Conservation (phyloP, 2,329 filamentous ascomycete genomes). For the Fusarium sambucinum region DNA sequence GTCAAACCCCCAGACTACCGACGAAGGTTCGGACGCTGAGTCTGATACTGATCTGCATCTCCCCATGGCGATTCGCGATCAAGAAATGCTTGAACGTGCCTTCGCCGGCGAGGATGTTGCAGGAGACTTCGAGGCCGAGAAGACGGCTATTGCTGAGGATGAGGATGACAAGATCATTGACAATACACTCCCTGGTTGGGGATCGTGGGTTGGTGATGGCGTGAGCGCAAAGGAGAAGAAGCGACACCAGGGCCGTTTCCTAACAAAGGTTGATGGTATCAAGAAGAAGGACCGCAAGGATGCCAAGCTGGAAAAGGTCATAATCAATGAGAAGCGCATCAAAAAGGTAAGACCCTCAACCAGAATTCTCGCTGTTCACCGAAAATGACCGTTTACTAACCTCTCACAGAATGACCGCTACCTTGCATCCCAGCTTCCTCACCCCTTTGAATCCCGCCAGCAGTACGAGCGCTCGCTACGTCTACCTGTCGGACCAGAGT, state of each 20-base stretch:
- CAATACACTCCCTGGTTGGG: slow-evolving; percentile 93
- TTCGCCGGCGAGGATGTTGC: slow-evolving; percentile 92
- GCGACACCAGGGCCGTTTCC: slow-evolving; percentile 70
- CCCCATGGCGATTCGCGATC: slow-evolving; percentile 69
- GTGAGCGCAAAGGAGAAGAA: slow-evolving; percentile 77
- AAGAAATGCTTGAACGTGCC: slow-evolving; percentile 80
- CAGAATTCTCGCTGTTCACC: not conserved
- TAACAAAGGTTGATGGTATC: slow-evolving; percentile 78
- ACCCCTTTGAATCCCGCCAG: slow-evolving; percentile 86
- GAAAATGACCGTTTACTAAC: slow-evolving; percentile 7
- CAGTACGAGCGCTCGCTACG: slow-evolving; percentile 93
- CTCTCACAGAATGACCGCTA: slow-evolving; percentile 80
- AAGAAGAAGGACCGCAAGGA: slow-evolving; percentile 84
- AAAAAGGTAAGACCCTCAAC: slow-evolving; percentile 75
- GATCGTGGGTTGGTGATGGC: slow-evolving; percentile 88
- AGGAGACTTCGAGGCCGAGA: slow-evolving; percentile 83
- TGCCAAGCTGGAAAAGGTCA: slow-evolving; percentile 83
- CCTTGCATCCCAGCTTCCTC: slow-evolving; percentile 83
- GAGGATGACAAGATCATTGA: slow-evolving; percentile 88
- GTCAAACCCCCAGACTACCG: slow-evolving; percentile 40
- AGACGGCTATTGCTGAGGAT: slow-evolving; percentile 75
- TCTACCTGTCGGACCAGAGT: slow-evolving; percentile 91
- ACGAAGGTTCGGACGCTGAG: slow-evolving; percentile 52
- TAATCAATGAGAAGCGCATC: slow-evolving; percentile 90
- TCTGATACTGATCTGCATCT: slow-evolving; percentile 64